Conservation (phyloP, 768 basidiomycete species). For the Termitomyces sp. region DNA sequence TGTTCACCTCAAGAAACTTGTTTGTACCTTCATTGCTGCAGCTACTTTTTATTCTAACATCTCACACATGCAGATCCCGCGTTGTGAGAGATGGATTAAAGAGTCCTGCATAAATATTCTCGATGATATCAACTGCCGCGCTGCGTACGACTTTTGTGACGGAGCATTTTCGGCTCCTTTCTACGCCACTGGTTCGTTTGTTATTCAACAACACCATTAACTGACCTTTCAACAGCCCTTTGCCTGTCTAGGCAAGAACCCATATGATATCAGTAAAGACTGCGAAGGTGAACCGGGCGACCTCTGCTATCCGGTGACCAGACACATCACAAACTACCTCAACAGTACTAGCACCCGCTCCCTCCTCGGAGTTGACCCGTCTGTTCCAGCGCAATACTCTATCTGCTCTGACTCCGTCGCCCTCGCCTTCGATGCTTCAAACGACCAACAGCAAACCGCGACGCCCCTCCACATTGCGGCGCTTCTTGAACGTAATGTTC, state of each 20-base stretch:
- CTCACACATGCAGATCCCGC: conserved; percentile 42
- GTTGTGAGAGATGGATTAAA: conserved; percentile 55
- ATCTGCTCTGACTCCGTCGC: conserved; percentile 34
- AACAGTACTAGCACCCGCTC: conserved; percentile 47
- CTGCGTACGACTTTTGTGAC: conserved; percentile 59
- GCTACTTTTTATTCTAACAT: not conserved
- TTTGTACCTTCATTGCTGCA: conserved; percentile 20
- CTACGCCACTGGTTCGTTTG: conserved; percentile 31
- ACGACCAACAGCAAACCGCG: conserved; percentile 41
- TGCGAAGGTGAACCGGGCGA: conserved; percentile 45
- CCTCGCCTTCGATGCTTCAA: conserved; percentile 36
- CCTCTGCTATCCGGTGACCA: conserved; percentile 56
- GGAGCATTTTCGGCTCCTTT: conserved; percentile 39
- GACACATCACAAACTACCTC: conserved; percentile 58
- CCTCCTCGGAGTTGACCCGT: conserved; percentile 57
- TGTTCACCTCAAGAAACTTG: conserved; percentile 55
- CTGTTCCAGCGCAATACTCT: conserved; percentile 27
- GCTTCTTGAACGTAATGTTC: conserved; percentile 67
- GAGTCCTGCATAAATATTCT: conserved; percentile 55
- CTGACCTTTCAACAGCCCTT: not conserved
- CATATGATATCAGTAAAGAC: conserved; percentile 63
- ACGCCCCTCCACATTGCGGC: conserved; percentile 50
- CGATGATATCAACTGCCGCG: conserved; percentile 60
- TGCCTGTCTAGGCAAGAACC: conserved; percentile 35
- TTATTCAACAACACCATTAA: not conserved